Evolutionary conservation across 441 rosid species (phyloP).

Genomic region (Eutrema salsugineum): DNA sequence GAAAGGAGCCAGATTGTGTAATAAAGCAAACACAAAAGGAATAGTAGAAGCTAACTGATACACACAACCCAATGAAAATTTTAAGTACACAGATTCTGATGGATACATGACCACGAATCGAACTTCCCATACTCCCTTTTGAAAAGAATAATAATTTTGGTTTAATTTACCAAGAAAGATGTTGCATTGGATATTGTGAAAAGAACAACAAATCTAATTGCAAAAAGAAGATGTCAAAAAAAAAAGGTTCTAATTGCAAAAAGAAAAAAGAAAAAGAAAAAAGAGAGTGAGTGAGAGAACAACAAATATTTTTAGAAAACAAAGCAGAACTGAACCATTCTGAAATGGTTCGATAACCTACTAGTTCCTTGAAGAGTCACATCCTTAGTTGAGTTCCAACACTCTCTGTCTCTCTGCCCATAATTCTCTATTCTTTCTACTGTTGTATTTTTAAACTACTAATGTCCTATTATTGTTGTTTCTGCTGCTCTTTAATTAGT

Average conservation of each 20-base stretch:
- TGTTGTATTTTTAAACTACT: not conserved
- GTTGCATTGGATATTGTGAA: constrained; percentile 18
- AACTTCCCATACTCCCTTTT: constrained; percentile 11
- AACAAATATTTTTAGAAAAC: not conserved
- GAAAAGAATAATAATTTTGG: not conserved
- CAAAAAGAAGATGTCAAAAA: not conserved
- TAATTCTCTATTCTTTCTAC: not conserved
- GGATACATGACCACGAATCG: constrained; percentile 1
- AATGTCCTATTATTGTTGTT: not conserved
- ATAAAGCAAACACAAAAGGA: constrained; percentile 23
- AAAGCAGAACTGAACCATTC: not conserved
- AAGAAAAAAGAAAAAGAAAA: no score
- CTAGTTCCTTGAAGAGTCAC: constrained; percentile 25
- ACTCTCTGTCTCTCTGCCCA: constrained; percentile 12
- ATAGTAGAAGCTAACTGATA: not conserved
- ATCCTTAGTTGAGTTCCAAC: constrained; percentile 29
- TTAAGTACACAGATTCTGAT: constrained; percentile 18
- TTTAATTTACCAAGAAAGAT: constrained; percentile 25
- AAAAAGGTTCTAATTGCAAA: not conserved
- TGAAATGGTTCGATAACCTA: not conserved
- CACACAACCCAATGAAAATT: constrained; percentile 13
- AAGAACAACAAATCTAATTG: not conserved
- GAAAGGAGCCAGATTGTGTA: not conserved
- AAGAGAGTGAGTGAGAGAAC: no score
- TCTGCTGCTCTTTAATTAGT: constrained; percentile 4